Evolutionary conservation across 345 rosid species (phyloP).

Genomic region (Brassica cretica): DNA sequence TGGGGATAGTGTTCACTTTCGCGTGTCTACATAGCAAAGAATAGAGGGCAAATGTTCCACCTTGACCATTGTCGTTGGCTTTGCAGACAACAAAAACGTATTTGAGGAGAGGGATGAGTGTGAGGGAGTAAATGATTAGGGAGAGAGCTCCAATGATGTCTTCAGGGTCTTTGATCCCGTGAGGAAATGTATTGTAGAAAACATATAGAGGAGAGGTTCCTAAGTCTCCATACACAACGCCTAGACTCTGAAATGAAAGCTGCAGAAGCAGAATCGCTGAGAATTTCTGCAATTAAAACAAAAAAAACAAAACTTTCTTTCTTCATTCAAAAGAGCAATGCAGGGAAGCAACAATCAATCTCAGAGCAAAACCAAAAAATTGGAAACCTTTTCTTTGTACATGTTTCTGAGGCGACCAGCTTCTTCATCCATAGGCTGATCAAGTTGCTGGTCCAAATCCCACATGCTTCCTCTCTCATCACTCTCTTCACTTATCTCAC

Average conservation of each 20-base stretch:
- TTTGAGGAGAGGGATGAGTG: conserved; percentile 2
- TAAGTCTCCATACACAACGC: background rate
- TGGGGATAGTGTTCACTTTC: background rate
- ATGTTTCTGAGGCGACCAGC: conserved; percentile 78
- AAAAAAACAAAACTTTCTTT: background rate
- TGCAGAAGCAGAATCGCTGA: background rate
- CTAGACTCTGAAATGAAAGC: background rate
- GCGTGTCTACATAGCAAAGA: background rate
- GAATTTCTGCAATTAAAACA: background rate
- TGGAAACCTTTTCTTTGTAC: conserved; percentile 78
- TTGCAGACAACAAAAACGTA: background rate
- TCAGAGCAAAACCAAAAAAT: background rate
- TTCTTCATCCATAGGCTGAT: conserved; percentile 3
- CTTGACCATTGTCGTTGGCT: background rate
- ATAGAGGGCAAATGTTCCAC: background rate
- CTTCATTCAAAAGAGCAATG: background rate
- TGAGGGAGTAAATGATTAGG: background rate
- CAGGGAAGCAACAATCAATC: background rate
- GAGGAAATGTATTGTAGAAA: background rate
- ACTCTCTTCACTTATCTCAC: conserved; percentile 58
- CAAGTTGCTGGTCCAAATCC: conserved; percentile 47
- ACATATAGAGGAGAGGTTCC: background rate
- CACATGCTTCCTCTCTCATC: conserved; percentile 72
- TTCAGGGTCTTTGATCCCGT: background rate
- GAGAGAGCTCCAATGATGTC: background rate